Percentiles rank a stretch among this genome's conserved stretches.
phyloP scores from a whole-genome alignment of 805 yeast species.

The Cyberlindnera euphorbiiphila region DNA sequence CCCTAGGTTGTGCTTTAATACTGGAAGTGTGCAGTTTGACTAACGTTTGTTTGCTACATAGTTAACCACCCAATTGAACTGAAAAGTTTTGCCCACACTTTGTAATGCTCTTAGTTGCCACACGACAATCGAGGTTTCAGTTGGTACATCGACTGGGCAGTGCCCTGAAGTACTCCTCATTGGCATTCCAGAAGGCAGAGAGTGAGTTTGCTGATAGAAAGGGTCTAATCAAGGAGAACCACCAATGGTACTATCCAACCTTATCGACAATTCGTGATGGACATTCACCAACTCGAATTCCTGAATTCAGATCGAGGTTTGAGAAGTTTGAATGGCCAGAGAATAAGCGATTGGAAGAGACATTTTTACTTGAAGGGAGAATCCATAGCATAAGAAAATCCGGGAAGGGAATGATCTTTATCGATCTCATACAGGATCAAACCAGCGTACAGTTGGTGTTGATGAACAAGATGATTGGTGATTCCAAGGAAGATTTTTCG shows the following conservation, averaged over 20 bases:
- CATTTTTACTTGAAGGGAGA: slow-evolving; percentile 46
- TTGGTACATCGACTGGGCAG: too few relatives aligned
- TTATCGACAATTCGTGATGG: slow-evolving; percentile 16
- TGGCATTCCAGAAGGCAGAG: slow-evolving; percentile 21
- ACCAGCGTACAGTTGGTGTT: slow-evolving; percentile 58
- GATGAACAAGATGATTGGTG: slow-evolving; percentile 43
- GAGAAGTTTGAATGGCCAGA: slow-evolving; percentile 24
- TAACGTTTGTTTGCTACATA: neutral
- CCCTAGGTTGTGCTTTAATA: too few relatives aligned
- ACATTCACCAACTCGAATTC: slow-evolving; percentile 31
- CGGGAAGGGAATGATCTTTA: slow-evolving; percentile 64
- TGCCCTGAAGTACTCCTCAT: slow-evolving; percentile 14
- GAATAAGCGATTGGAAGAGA: slow-evolving; percentile 22
- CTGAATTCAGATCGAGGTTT: slow-evolving; percentile 36
- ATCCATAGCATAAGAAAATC: slow-evolving; percentile 54
- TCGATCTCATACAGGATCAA: slow-evolving; percentile 65
- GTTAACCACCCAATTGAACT: neutral
- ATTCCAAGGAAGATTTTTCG: slow-evolving; percentile 41
- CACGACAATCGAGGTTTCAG: too few relatives aligned
- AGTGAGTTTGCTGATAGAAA: slow-evolving; percentile 27
- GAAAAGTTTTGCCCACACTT: too few relatives aligned
- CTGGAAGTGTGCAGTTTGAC: too few relatives aligned
- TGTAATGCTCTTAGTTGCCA: too few relatives aligned
- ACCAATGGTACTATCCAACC: slow-evolving; percentile 25
- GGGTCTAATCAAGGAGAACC: slow-evolving; percentile 11